Conservation (phyloP, 108 stramenopile genomes). For the Pelagomonas calceolata region DNA sequence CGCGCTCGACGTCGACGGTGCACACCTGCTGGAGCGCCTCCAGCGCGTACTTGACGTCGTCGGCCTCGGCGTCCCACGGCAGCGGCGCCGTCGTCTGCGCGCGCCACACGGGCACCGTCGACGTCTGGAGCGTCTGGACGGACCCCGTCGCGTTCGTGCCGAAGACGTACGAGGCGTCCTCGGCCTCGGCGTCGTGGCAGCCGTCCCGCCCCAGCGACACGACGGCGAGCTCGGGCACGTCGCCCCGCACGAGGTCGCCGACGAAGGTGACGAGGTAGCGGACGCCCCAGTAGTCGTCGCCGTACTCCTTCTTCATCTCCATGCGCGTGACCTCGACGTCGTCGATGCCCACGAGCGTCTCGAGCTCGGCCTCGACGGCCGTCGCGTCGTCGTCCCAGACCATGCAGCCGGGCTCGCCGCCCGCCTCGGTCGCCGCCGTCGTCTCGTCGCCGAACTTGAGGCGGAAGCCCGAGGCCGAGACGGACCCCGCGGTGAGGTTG, state of each 20-base stretch:
- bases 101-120: slow-evolving; percentile 59
- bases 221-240: slow-evolving; percentile 47
- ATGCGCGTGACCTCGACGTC: slow-evolving; percentile 33
- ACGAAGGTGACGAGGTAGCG: slow-evolving; percentile 54
- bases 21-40: slow-evolving; percentile 46
- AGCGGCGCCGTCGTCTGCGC: slow-evolving; percentile 56
- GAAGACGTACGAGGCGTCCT: slow-evolving; percentile 12
- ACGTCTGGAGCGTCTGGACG: slow-evolving; percentile 21
- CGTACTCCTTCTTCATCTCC: slow-evolving; percentile 13
- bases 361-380: slow-evolving; percentile 46
- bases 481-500: slow-evolving; percentile 31
- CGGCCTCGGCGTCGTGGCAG: slow-evolving; percentile 28
- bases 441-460: slow-evolving; percentile 37
- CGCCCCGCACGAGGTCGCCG: slow-evolving; percentile 54
- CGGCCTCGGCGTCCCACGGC: slow-evolving; percentile 45
- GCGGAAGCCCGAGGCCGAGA: slow-evolving; percentile 33
- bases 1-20: slow-evolving; percentile 49
- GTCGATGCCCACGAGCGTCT: slow-evolving; percentile 40
- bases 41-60: slow-evolving; percentile 56
- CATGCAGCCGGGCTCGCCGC: slow-evolving; percentile 37
- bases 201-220: slow-evolving; percentile 40
- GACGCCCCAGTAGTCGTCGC: slow-evolving; percentile 27
- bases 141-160: slow-evolving; percentile 22
- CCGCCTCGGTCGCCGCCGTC: slow-evolving; percentile 27
- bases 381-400: slow-evolving; percentile 30